Evolutionary conservation across 2,329 filamentous ascomycete species (phyloP).

Genomic region (Didymella keratinophila): DNA sequence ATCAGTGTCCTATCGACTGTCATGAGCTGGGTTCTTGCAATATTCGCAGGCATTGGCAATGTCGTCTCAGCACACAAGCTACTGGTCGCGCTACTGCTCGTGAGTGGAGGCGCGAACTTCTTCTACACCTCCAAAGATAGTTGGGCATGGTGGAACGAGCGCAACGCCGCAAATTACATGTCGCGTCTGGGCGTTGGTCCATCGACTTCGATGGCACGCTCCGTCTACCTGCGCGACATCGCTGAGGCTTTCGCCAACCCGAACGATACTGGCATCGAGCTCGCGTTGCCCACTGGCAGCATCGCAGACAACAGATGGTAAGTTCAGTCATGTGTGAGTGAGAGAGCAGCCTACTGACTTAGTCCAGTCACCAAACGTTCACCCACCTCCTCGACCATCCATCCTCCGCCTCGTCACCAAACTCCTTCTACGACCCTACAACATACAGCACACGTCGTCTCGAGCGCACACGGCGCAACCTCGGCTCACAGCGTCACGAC

Average conservation of each 20-base stretch:
- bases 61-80: slow-evolving; percentile 76
- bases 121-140: slow-evolving; percentile 77
- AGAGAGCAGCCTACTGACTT: not conserved
- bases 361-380: slow-evolving; percentile 49
- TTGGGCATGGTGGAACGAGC: slow-evolving; percentile 84
- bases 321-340: not conserved
- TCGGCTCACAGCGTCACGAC: slow-evolving; percentile 87
- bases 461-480: slow-evolving; percentile 79
- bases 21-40: slow-evolving; percentile 78
- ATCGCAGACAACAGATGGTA: slow-evolving; percentile 42
- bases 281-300: slow-evolving; percentile 27
- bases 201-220: slow-evolving; percentile 81
- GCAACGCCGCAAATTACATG: slow-evolving; percentile 83
- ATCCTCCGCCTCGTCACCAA: slow-evolving; percentile 22
- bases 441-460: slow-evolving; percentile 62
- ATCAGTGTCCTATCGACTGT: slow-evolving; percentile 78
- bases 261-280: slow-evolving; percentile 41
- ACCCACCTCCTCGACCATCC: slow-evolving; percentile 44
- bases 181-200: slow-evolving; percentile 78
- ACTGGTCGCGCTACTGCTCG: slow-evolving; percentile 71
- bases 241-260: slow-evolving; percentile 65
- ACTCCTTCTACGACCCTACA: slow-evolving; percentile 31
- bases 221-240: slow-evolving; percentile 83
- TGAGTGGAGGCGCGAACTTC: slow-evolving; percentile 76
- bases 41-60: slow-evolving; percentile 70